Conservation (phyloP, 441 rosid species). For the Euphorbia celastroides region DNA sequence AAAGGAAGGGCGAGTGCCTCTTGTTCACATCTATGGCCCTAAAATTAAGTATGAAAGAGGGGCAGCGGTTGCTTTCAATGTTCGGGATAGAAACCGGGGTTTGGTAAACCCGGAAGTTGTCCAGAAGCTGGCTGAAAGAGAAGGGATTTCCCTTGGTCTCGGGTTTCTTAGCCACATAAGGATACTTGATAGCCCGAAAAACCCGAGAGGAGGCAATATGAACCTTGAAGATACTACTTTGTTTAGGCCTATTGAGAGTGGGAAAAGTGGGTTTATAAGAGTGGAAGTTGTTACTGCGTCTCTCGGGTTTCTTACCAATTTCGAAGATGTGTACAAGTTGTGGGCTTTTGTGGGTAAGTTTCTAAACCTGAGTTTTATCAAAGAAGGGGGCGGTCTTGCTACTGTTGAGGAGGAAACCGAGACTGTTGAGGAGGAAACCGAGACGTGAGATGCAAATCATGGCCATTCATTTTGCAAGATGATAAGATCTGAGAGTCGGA, state of each 20-base stretch:
- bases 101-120: conserved; percentile 77
- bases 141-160: conserved; percentile 78
- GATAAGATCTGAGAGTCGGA: conserved; percentile 24
- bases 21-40: conserved; percentile 92
- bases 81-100: conserved; percentile 62
- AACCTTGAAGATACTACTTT: conserved; percentile 53
- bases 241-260: conserved; percentile 60
- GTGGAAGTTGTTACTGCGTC: conserved; percentile 94
- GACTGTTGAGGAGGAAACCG: conserved; percentile 34
- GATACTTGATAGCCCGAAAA: conserved; percentile 56
- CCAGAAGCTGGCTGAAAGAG: conserved; percentile 86
- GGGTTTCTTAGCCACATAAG: conserved; percentile 85
- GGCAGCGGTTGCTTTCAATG: conserved; percentile 92
- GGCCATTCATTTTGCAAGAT: conserved; percentile 2
- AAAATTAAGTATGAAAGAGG: conserved; percentile 97
- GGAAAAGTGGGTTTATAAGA: conserved; percentile 64
- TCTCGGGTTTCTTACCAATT: conserved; percentile 86
- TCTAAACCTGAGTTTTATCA: conserved; percentile 59
- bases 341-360: conserved; percentile 92
- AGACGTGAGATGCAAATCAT: conserved; percentile 28
- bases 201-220: conserved; percentile 31
- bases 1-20: conserved; percentile 47
- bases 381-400: conserved; percentile 59
- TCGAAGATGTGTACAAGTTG: conserved; percentile 86
- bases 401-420: conserved; percentile 85